These are phyloP conservation scores for Tricholoma sp. DNA, from an alignment of 768 basidiomycete species.

Conservation along the genomic window DNA sequence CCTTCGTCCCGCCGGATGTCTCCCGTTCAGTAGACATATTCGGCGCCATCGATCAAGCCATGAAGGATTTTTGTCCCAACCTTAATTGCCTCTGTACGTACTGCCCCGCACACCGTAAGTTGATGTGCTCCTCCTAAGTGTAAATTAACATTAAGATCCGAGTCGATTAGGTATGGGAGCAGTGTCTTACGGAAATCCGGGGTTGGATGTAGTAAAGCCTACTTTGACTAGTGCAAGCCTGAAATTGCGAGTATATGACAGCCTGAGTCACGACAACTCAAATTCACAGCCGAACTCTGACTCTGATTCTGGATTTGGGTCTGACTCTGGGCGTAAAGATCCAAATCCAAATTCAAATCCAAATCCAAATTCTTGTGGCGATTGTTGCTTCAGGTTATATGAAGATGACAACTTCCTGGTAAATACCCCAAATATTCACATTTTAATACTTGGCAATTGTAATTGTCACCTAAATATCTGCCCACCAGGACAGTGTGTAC, in stretches of 20 bases:
- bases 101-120: slow-evolving; percentile 35
- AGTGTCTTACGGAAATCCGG: neutral
- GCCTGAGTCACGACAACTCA: neutral
- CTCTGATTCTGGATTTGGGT: neutral
- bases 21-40: slow-evolving; percentile 20
- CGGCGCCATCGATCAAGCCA: slow-evolving; percentile 24
- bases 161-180: neutral
- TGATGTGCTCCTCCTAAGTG: neutral
- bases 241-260: neutral
- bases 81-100: slow-evolving; percentile 35
- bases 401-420: slow-evolving; percentile 3
- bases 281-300: neutral
- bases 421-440: slow-evolving; percentile 1
- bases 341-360: no score
- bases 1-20: slow-evolving; percentile 12
- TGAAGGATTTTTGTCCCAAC: slow-evolving; percentile 39
- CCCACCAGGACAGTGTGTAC: slow-evolving; percentile 13
- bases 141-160: neutral
- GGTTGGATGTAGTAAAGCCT: slow-evolving; percentile 7
- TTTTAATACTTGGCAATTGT: neutral
- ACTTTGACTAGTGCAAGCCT: slow-evolving; percentile 9
- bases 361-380: slow-evolving; percentile 10
- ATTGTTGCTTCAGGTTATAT: slow-evolving; percentile 15
- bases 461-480: neutral
- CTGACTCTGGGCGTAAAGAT: no score